phyloP scores from a whole-genome alignment of 176 grass and related monocot genomes.

The Sorghum bicolor region Sorghum_bicolor_NCBIv3 NC_012872.2:64317501-64318000 shows the following conservation, averaged over 20 bases:
- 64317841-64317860: not conserved
- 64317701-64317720: conserved; percentile 8
- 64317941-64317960: conserved; percentile 27
- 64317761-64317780: not conserved
- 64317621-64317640: not conserved
- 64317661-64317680: conserved; percentile 1
- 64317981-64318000: not conserved
- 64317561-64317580: not conserved
- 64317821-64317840: conserved; percentile 19
- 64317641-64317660: not conserved
- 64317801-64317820: not conserved
- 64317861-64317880: conserved; percentile 10
- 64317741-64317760: not conserved
- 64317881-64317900: conserved; percentile 1
- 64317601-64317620: not conserved
- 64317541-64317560: not conserved
- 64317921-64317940: not conserved
- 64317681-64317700: not conserved
- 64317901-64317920: conserved; percentile 2
- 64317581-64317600: not conserved
- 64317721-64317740: not conserved
- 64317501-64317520: conserved; percentile 24
- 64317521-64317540: not conserved
- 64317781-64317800: not conserved
- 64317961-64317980: conserved; percentile 4